A percentile compares a stretch with the other conserved stretches of the same genome.
These are phyloP conservation scores for Fusarium xyrophilum DNA, from an alignment of 2,329 filamentous ascomycete species.

Conservation along the genomic window DNA sequence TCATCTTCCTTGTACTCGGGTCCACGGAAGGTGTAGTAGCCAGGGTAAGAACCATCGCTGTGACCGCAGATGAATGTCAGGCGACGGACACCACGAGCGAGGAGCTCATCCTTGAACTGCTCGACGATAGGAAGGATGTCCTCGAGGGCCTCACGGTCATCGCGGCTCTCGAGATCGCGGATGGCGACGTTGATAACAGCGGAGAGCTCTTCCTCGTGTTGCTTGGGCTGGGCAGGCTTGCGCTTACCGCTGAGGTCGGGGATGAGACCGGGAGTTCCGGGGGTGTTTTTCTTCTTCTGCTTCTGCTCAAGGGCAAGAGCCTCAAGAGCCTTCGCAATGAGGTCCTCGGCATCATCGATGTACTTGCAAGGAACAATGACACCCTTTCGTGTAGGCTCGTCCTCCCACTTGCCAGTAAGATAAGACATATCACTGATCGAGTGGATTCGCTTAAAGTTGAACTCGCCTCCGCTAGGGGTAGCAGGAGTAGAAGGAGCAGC, in stretches of 20 bases:
- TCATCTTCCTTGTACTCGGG: constrained; percentile 88
- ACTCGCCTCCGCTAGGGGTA: constrained; percentile 68
- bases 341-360: constrained; percentile 91
- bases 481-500: constrained; percentile 84
- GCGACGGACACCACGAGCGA: constrained; percentile 82
- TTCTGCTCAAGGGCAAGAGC: constrained; percentile 70
- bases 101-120: constrained; percentile 82
- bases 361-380: constrained; percentile 94
- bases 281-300: constrained; percentile 62
- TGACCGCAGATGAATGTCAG: constrained; percentile 96
- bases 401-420: constrained; percentile 72
- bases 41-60: constrained; percentile 91
- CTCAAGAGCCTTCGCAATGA: constrained; percentile 83
- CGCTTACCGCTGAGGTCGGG: constrained; percentile 79
- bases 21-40: constrained; percentile 98
- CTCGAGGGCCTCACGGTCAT: constrained; percentile 79
- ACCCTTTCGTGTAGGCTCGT: constrained; percentile 86
- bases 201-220: constrained; percentile 73
- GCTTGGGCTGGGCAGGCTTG: constrained; percentile 51
- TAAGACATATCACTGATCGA: constrained; percentile 98
- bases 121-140: constrained; percentile 79
- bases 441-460: constrained; percentile 79
- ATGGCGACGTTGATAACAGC: constrained; percentile 93
- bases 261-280: constrained; percentile 64
- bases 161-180: constrained; percentile 81